These are phyloP conservation scores for Lentinula sp. DNA, from an alignment of 768 basidiomycete species.

Conservation along the genomic window DNA sequence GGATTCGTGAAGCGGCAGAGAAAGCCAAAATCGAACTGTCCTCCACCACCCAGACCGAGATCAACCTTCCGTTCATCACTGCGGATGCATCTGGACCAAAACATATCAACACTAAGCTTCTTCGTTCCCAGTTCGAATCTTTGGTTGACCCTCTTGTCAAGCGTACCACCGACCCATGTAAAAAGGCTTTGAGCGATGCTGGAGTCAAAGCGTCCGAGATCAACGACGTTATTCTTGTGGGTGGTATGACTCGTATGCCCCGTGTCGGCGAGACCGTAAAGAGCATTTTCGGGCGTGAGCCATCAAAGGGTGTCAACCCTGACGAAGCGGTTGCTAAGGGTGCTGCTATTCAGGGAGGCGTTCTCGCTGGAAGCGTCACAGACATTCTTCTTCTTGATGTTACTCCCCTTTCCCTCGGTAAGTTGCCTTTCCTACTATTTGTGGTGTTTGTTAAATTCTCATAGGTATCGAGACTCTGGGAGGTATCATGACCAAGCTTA, in stretches of 20 bases:
- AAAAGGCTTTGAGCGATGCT: slow-evolving; percentile 93
- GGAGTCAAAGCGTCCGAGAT: slow-evolving; percentile 90
- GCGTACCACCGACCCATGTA: slow-evolving; percentile 92
- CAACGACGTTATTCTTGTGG: slow-evolving; percentile 95
- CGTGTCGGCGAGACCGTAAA: slow-evolving; percentile 93
- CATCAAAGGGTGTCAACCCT: slow-evolving; percentile 98
- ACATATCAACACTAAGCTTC: slow-evolving; percentile 91
- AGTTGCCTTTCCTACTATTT: neutral
- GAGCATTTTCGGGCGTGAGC: slow-evolving; percentile 89
- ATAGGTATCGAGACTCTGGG: slow-evolving; percentile 89
- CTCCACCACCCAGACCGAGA: slow-evolving; percentile 90
- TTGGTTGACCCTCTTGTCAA: slow-evolving; percentile 80
- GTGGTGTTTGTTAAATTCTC: slow-evolving; percentile 10
- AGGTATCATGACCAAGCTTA: slow-evolving; percentile 99
- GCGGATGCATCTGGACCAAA: slow-evolving; percentile 93
- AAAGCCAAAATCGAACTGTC: slow-evolving; percentile 99
- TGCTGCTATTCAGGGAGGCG: slow-evolving; percentile 97
- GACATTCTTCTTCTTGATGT: slow-evolving; percentile 94
- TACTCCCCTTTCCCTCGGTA: slow-evolving; percentile 85
- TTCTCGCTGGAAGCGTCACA: slow-evolving; percentile 92
- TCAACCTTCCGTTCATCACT: slow-evolving; percentile 98
- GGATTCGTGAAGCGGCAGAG: slow-evolving; percentile 98
- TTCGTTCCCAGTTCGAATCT: slow-evolving; percentile 85
- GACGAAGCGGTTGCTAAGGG: slow-evolving; percentile 99
- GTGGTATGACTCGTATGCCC: slow-evolving; percentile 99